Evolutionary conservation across 176 grass and related monocot species (phyloP).

Genomic region (Guadua angustifolia): DNA sequence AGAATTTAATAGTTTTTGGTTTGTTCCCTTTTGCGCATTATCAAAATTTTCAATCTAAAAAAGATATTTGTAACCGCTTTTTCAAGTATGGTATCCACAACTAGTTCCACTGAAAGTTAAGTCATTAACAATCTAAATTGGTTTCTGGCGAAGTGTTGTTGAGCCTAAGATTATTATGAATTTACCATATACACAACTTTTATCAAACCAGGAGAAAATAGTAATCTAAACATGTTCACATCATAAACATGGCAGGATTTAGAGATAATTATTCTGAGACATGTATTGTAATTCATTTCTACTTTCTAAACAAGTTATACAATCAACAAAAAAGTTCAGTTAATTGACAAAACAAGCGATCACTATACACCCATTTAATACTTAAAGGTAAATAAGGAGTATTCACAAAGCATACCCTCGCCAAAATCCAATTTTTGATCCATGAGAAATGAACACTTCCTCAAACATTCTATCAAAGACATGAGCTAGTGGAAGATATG

Average conservation of each 20-base stretch:
- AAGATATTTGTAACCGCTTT: neutral
- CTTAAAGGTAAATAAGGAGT: constrained; percentile 37
- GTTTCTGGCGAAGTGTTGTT: neutral
- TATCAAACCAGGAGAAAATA: constrained; percentile 6
- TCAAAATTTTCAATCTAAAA: neutral
- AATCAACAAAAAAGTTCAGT: neutral
- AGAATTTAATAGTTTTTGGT: neutral
- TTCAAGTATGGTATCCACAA: constrained; percentile 3
- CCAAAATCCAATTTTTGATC: constrained; percentile 90
- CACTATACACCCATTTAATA: neutral
- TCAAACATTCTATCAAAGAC: constrained; percentile 89
- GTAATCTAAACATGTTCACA: constrained; percentile 15
- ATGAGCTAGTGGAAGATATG: constrained; percentile 96
- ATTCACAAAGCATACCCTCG: constrained; percentile 60
- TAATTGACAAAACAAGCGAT: neutral
- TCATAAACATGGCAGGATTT: neutral
- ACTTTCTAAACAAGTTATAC: neutral
- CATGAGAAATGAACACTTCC: constrained; percentile 83
- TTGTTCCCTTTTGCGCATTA: neutral
- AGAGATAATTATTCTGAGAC: constrained; percentile 3
- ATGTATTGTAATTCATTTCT: neutral
- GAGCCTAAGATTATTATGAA: neutral
- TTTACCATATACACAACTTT: neutral
- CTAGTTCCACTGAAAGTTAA: neutral
- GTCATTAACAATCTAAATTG: neutral